These are phyloP conservation scores for Solioccasus polychromus DNA, from an alignment of 768 basidiomycete genomes.

Conservation along the genomic window DNA sequence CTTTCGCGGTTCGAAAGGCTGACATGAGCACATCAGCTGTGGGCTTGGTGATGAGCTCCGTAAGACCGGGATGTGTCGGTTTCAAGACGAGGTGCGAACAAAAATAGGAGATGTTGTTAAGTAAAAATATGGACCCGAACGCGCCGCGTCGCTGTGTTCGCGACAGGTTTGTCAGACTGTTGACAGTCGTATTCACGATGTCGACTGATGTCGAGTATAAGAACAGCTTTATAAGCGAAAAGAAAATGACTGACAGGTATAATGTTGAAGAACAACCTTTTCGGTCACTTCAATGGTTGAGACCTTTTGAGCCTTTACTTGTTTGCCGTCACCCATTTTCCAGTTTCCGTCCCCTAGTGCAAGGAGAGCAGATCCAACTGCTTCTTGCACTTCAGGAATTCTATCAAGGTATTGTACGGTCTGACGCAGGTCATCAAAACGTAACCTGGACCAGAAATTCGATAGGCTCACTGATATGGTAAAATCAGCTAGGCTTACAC, in stretches of 20 bases:
- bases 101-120: conserved; percentile 78
- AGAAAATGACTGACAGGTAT: conserved; percentile 50
- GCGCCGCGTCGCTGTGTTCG: conserved; percentile 58
- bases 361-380: conserved; percentile 61
- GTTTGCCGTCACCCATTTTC: conserved; percentile 86
- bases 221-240: neutral
- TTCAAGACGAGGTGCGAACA: conserved; percentile 55
- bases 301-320: conserved; percentile 46
- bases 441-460: neutral
- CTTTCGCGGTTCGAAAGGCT: conserved; percentile 77
- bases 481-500: conserved; percentile 64
- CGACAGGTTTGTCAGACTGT: conserved; percentile 61
- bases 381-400: conserved; percentile 66
- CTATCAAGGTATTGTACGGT: conserved; percentile 67
- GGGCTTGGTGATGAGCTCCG: conserved; percentile 55
- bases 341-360: conserved; percentile 85
- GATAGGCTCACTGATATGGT: conserved; percentile 44
- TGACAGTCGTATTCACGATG: conserved; percentile 63
- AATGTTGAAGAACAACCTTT: conserved; percentile 67
- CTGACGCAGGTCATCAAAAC: conserved; percentile 33
- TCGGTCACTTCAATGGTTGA: conserved; percentile 51
- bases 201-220: conserved; percentile 59
- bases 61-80: conserved; percentile 46
- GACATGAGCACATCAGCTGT: conserved; percentile 63
- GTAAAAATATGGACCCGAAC: conserved; percentile 70